These are phyloP conservation scores for Sporothrix curviconia DNA, from an alignment of 2,329 filamentous ascomycete genomes.

Conservation along the genomic window DNA sequence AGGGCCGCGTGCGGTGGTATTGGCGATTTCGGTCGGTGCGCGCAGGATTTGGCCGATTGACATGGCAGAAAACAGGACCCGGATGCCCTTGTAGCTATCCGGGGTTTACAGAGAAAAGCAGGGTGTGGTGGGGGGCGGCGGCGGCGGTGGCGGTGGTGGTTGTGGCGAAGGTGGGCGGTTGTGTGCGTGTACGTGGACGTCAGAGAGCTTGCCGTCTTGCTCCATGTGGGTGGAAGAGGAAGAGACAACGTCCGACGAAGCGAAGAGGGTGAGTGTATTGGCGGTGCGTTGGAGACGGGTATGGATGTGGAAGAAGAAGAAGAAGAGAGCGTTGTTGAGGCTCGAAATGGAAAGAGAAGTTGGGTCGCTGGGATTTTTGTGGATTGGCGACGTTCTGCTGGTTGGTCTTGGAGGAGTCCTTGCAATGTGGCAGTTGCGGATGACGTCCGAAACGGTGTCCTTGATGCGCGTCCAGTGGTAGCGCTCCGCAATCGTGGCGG, in stretches of 20 bases:
- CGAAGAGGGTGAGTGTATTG: slow-evolving; percentile 6
- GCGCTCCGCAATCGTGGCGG: slow-evolving; percentile 83
- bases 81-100: slow-evolving; percentile 38
- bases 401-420: slow-evolving; percentile 58
- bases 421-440: slow-evolving; percentile 88
- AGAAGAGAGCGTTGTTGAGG: background rate
- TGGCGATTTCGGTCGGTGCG: slow-evolving; percentile 22
- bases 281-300: slow-evolving; percentile 1
- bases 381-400: background rate
- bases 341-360: slow-evolving; percentile 1
- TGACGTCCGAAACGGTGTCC: slow-evolving; percentile 90
- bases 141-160: slow-evolving; percentile 19
- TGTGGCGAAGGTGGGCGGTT: slow-evolving; percentile 38
- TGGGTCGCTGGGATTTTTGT: slow-evolving; percentile 7
- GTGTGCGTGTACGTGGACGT: slow-evolving; percentile 1
- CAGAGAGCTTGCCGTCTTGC: slow-evolving; percentile 15
- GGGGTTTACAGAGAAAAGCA: slow-evolving; percentile 25
- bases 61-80: slow-evolving; percentile 41
- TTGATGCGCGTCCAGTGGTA: slow-evolving; percentile 99
- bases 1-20: slow-evolving; percentile 24
- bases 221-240: slow-evolving; percentile 15
- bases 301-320: slow-evolving; percentile 6
- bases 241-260: background rate
- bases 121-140: slow-evolving; percentile 12
- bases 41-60: slow-evolving; percentile 25